phyloP scores from a whole-genome alignment of 1,284 basidiomycete genomes.

The Puccinia polysora region DNA sequence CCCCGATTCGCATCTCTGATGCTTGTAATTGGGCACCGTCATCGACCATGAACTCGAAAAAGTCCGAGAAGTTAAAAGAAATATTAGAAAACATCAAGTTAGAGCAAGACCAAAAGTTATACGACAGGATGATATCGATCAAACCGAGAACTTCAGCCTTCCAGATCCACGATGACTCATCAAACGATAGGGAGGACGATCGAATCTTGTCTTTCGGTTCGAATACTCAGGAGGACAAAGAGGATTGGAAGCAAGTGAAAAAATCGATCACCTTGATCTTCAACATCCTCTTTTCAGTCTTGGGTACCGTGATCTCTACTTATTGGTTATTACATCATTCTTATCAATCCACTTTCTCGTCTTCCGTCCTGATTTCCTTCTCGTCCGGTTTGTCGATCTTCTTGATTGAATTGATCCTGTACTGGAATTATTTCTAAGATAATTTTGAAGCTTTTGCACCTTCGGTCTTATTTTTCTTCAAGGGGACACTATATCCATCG shows the following conservation, averaged over 20 bases:
- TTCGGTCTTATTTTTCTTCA: no score
- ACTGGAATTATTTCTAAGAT: constrained; percentile 1
- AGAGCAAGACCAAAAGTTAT: background rate
- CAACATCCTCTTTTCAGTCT: background rate
- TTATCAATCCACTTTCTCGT: background rate
- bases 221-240: no score
- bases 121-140: constrained; percentile 3
- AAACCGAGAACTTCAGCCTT: background rate
- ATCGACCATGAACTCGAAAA: no score
- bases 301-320: background rate
- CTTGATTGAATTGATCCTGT: constrained; percentile 2
- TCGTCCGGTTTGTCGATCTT: background rate
- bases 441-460: no score
- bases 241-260: background rate
- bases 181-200: background rate
- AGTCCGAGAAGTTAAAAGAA: background rate
- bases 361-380: background rate
- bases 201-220: no score
- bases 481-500: no score
- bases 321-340: background rate
- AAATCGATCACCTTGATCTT: background rate
- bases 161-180: background rate
- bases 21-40: background rate
- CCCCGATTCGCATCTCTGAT: background rate
- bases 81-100: background rate